Percentiles rank a stretch among this genome's conserved stretches.
phyloP scores from a whole-genome alignment of 1,284 basidiomycete species.

The Golubevia sp. region DNA sequence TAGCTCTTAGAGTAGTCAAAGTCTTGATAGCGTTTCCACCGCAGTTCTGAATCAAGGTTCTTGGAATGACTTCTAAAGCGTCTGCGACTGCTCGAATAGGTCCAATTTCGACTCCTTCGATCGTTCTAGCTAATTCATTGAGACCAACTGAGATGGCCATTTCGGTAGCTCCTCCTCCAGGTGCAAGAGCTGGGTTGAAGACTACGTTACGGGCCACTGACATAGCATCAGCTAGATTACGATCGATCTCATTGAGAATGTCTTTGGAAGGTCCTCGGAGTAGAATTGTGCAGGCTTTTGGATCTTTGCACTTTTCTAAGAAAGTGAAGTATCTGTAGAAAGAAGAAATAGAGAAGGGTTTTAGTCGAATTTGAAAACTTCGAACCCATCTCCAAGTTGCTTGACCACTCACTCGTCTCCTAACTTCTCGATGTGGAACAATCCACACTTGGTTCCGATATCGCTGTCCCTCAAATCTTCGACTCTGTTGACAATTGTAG shows the following conservation, averaged over 20 bases:
- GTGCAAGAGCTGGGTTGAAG: constrained; percentile 88
- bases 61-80: constrained; percentile 95
- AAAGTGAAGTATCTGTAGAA: constrained; percentile 85
- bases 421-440: constrained; percentile 95
- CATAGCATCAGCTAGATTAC: constrained; percentile 97
- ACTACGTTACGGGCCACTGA: constrained; percentile 94
- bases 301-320: constrained; percentile 86
- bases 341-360: not conserved
- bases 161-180: constrained; percentile 95
- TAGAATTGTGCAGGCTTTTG: constrained; percentile 97
- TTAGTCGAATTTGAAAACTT: not conserved
- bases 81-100: constrained; percentile 91
- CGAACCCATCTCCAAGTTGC: not conserved
- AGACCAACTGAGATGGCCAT: constrained; percentile 94
- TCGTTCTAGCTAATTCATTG: constrained; percentile 77
- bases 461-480: constrained; percentile 92
- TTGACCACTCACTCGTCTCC: constrained; percentile 79
- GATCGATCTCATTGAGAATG: constrained; percentile 95
- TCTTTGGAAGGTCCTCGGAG: constrained; percentile 98
- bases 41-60: constrained; percentile 92
- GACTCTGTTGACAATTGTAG: constrained; percentile 93
- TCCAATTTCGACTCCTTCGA: constrained; percentile 84
- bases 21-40: constrained; percentile 93
- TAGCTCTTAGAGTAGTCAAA: constrained; percentile 88
- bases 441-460: constrained; percentile 87